Evolutionary conservation across 2,329 filamentous ascomycete genomes (phyloP).

Genomic region (Calcarisporium arbuscula): DNA sequence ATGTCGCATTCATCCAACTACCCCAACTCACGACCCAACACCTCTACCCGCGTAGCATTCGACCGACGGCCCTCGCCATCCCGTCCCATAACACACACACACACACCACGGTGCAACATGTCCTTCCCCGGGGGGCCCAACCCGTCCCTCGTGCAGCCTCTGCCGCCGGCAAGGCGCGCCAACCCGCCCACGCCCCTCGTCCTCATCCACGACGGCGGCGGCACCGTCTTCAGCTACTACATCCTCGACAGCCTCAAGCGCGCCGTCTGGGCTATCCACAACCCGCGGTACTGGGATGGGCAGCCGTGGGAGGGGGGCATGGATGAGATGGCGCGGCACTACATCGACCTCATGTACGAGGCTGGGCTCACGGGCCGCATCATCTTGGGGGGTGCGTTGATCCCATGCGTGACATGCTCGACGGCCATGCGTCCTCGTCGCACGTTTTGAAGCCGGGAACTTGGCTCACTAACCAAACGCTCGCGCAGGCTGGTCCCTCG

Average conservation of each 20-base stretch:
- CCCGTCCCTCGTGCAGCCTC: slow-evolving; percentile 15
- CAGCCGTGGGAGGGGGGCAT: slow-evolving; percentile 19
- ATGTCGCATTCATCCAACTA: no score
- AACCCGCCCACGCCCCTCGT: slow-evolving; percentile 17
- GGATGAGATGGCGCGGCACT: slow-evolving; percentile 22
- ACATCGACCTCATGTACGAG: slow-evolving; percentile 16
- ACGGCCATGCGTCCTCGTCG: background rate
- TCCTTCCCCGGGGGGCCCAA: slow-evolving; percentile 19
- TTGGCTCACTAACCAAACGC: background rate
- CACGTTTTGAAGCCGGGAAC: background rate
- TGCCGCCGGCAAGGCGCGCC: slow-evolving; percentile 11
- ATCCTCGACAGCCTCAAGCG: slow-evolving; percentile 19
- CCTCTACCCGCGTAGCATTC: no score
- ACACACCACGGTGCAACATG: no score
- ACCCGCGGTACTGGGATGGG: slow-evolving; percentile 19
- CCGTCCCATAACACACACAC: no score
- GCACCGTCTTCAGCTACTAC: slow-evolving; percentile 24
- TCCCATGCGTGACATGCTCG: background rate
- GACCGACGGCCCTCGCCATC: no score
- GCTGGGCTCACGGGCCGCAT: slow-evolving; percentile 19
- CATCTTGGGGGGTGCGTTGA: slow-evolving; percentile 19
- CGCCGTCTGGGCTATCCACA: slow-evolving; percentile 24
- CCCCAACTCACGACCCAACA: no score
- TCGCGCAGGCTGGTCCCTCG: slow-evolving; percentile 22
- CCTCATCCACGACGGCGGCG: slow-evolving; percentile 24